These are phyloP conservation scores for Tuber magnatum DNA, from an alignment of 495 filamentous ascomycete genomes.

Conservation along the genomic window DNA sequence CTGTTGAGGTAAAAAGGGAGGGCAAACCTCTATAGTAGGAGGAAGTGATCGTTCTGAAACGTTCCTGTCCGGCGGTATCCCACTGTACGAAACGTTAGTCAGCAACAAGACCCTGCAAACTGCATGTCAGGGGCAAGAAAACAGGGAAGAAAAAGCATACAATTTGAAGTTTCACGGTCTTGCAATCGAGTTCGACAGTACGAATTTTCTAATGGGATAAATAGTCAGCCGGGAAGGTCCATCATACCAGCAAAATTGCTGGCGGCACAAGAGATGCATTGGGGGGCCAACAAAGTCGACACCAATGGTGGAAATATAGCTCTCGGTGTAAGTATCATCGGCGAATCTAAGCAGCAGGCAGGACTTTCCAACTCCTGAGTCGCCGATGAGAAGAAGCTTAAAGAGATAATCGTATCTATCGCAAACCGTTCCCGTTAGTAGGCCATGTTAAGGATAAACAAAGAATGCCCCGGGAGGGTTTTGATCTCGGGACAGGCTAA, in stretches of 20 bases:
- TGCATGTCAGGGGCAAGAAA: slow-evolving; percentile 1
- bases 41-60: slow-evolving; percentile 98
- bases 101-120: slow-evolving; percentile 12
- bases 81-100: slow-evolving; percentile 54
- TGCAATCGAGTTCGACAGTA: slow-evolving; percentile 97
- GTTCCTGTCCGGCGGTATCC: slow-evolving; percentile 98
- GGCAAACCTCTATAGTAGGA: slow-evolving; percentile 84
- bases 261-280: not conserved
- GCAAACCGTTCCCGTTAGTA: slow-evolving; percentile 21
- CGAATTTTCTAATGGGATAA: slow-evolving; percentile 78
- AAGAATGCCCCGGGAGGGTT: not conserved
- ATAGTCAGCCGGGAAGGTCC: slow-evolving; percentile 25
- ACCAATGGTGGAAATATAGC: slow-evolving; percentile 98
- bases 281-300: slow-evolving; percentile 81
- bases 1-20: not conserved
- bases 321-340: slow-evolving; percentile 99
- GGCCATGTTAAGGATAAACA: slow-evolving; percentile 18
- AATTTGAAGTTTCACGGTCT: slow-evolving; percentile 99
- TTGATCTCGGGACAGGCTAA: not conserved
- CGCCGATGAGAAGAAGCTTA: slow-evolving; percentile 99
- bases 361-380: slow-evolving; percentile 99
- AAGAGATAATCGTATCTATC: slow-evolving; percentile 99
- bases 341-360: slow-evolving; percentile 95
- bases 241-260: not conserved
- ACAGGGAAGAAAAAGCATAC: slow-evolving; percentile 51